Percentiles rank a stretch among this genome's conserved stretches.
Conservation (phyloP, 768 basidiomycete genomes). For the Suillus decipiens region DNA sequence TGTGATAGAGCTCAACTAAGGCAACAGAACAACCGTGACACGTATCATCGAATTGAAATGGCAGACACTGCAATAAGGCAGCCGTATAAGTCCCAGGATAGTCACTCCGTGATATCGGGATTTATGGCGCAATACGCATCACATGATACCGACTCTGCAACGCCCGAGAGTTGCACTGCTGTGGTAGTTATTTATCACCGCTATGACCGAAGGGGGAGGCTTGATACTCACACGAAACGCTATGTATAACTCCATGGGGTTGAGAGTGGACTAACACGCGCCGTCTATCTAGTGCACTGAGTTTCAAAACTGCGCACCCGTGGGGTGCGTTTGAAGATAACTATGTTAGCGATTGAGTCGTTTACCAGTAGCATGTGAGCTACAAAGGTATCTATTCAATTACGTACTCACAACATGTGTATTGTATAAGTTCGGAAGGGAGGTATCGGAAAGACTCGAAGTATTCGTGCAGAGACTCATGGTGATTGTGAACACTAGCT, state of each 20-base stretch:
- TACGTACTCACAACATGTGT: not conserved
- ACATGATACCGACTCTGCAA: not conserved
- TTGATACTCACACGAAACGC: not conserved
- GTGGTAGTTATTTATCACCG: conserved; percentile 5
- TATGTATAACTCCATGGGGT: conserved; percentile 4
- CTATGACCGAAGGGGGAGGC: conserved; percentile 1
- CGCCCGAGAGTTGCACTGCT: not conserved
- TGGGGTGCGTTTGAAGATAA: conserved; percentile 24
- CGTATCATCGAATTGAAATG: conserved; percentile 6
- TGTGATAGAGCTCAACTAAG: not conserved
- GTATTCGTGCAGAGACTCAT: too few species aligned
- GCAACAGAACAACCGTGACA: not conserved
- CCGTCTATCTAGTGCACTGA: conserved; percentile 1
- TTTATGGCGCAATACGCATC: not conserved
- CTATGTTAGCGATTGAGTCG: conserved; percentile 5
- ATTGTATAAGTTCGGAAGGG: not conserved
- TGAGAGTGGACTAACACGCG: not conserved
- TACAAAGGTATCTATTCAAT: not conserved
- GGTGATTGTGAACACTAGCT: not conserved
- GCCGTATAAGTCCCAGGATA: not conserved
- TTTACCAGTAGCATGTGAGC: not conserved
- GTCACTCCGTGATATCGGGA: conserved; percentile 4
- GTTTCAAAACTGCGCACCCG: conserved; percentile 24
- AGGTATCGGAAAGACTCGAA: not conserved
- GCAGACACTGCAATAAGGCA: not conserved